phyloP scores from a whole-genome alignment of 768 basidiomycete species.

The Royoungia palumana region DNA sequence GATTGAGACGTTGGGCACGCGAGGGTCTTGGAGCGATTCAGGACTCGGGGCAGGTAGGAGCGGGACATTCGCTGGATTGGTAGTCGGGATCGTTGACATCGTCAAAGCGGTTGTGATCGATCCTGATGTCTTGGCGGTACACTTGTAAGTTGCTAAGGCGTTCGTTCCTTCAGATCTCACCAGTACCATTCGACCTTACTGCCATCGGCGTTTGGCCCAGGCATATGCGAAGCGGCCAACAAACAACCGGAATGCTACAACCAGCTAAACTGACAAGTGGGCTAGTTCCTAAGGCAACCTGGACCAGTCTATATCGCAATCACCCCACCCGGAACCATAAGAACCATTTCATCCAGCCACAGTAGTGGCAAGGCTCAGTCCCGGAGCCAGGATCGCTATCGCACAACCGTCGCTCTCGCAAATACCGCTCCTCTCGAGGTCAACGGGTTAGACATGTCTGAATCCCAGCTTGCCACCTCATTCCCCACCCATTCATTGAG shows the following conservation, averaged over 20 bases:
- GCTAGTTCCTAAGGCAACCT: too few species aligned
- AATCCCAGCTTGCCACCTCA: not conserved
- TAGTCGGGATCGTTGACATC: constrained; percentile 9
- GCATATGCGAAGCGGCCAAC: too few species aligned
- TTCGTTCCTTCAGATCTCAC: too few species aligned
- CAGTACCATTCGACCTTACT: too few species aligned
- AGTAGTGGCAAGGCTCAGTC: not conserved
- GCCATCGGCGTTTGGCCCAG: too few species aligned
- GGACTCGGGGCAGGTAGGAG: constrained; percentile 9
- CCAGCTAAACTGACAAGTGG: too few species aligned
- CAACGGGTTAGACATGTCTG: constrained; percentile 5
- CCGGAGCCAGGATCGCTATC: not conserved
- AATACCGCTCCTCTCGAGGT: too few species aligned
- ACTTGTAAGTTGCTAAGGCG: too few species aligned
- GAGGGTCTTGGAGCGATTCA: constrained; percentile 7
- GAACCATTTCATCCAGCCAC: not conserved
- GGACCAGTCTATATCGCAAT: constrained; percentile 16
- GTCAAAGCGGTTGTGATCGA: not conserved
- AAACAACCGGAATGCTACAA: too few species aligned
- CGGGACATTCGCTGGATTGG: not conserved
- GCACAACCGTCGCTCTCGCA: too few species aligned
- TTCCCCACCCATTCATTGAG: constrained; percentile 6
- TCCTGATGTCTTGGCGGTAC: too few species aligned
- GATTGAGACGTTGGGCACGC: constrained; percentile 10
- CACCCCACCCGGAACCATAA: constrained; percentile 8